A percentile compares a stretch with the other conserved stretches of the same genome.
These are phyloP conservation scores for Yamadazyma paraphyllophila DNA, from an alignment of 805 yeast species.

Conservation along the genomic window DNA sequence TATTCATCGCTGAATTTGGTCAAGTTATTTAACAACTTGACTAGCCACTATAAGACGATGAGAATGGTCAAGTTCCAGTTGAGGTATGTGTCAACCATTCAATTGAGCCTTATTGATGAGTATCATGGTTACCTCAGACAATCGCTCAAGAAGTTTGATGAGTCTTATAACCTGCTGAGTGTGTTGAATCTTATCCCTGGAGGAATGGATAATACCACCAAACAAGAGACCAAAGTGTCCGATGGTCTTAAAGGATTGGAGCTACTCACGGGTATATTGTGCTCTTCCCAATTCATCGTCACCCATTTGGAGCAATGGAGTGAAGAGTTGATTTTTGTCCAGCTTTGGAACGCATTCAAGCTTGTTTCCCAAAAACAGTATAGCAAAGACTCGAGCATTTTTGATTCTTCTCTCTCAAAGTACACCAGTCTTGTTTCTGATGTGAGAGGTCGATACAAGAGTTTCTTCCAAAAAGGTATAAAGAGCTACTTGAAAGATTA, in stretches of 20 bases:
- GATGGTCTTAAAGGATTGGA: constrained; percentile 26
- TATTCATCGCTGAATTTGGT: constrained; percentile 57
- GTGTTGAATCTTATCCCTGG: constrained; percentile 38
- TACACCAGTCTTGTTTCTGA: constrained; percentile 22
- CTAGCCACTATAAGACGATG: constrained; percentile 52
- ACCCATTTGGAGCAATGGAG: constrained; percentile 37
- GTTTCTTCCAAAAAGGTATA: constrained; percentile 33
- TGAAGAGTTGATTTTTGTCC: constrained; percentile 37
- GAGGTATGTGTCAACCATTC: constrained; percentile 56
- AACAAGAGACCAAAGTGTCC: constrained; percentile 20
- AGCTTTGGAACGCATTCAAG: constrained; percentile 37
- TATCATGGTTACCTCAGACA: constrained; percentile 45
- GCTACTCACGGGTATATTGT: constrained; percentile 30
- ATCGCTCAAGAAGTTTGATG: constrained; percentile 44
- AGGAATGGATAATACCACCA: constrained; percentile 27
- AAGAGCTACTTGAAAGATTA: constrained; percentile 32
- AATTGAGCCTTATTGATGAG: constrained; percentile 52
- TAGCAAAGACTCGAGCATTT: constrained; percentile 24
- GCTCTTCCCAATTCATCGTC: constrained; percentile 31
- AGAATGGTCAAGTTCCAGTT: constrained; percentile 51
- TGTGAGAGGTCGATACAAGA: constrained; percentile 22
- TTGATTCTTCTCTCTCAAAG: constrained; percentile 24
- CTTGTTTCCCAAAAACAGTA: constrained; percentile 16
- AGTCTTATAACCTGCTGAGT: constrained; percentile 29
- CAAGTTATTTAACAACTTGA: constrained; percentile 56